Base-by-base conservation (phyloP, 2,329 filamentous ascomycete genomes). In the Helotiales sp. region DNA sequence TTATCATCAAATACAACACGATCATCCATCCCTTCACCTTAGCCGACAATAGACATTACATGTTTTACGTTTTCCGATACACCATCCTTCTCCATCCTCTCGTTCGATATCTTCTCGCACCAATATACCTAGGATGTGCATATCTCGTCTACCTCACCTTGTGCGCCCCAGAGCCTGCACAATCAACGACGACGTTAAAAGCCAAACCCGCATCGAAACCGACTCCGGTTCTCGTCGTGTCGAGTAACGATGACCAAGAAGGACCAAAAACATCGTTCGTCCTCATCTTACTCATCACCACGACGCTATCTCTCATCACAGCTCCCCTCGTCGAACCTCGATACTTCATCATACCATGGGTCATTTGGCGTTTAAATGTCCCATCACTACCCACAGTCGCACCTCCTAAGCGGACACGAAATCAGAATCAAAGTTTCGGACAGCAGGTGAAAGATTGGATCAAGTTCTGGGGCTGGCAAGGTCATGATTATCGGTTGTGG, bases 311-410 rank as follows among this genome's bases (percentile, higher is more conserved):
- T 0, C 82, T 99, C 12, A 76, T 96, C 54, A 95, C 91, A 0
- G 93, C 95, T 0, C 93, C 95, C 0, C 81, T 99, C 0, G 93
- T 99, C 9, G 95, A 99, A 72, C 95, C 95, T 13, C 84, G 95
- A 13, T 99, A 99, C 74, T 96, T 96, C 73, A 96, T 99, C 70
- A 80, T 97, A 12, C 93, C 93, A 0, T 99, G 92, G 91, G 83
- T 97, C 8, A 86, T 97, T 67, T 98, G 93, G 91, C 83, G 95
- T 0, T 75, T 98, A 7, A 82, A 96, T 67, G 76, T 96, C 0
- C 91, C 91, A 0, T 74, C 80, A 48, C 78, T 95, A 1, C 89
- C 90, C 0, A 73, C 79, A 52, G 77, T 76, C 76, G 48, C 9
- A 29, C 5, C 49, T 24, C 12, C 22, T 8, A 34, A 10, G 25